Evolutionary conservation across 2,329 filamentous ascomycete genomes (phyloP).

Genomic region (Botryotinia globosa): DNA sequence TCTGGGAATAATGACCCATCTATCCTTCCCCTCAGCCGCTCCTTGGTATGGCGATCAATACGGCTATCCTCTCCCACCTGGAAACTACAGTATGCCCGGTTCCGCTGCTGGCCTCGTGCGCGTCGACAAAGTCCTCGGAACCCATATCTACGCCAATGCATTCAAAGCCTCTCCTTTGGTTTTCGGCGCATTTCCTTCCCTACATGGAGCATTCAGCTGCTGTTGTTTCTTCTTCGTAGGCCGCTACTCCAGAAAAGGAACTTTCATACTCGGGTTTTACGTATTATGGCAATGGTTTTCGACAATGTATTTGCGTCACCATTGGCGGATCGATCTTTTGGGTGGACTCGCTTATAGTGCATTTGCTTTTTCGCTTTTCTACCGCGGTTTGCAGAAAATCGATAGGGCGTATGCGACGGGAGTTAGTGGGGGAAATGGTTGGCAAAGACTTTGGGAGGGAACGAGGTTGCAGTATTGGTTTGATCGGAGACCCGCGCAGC

Average conservation of each 20-base stretch:
- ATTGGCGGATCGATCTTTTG: conserved; percentile 89
- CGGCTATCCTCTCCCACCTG: conserved; percentile 69
- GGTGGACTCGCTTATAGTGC: conserved; percentile 76
- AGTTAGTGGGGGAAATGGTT: conserved; percentile 33
- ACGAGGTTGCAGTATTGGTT: conserved; percentile 32
- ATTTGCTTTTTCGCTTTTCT: conserved; percentile 61
- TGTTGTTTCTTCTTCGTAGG: conserved; percentile 78
- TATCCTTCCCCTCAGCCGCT: conserved; percentile 85
- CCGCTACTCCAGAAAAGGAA: conserved; percentile 48
- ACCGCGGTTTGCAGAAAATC: conserved; percentile 31
- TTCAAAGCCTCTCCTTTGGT: conserved; percentile 88
- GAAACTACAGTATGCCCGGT: conserved; percentile 85
- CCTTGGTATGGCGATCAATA: conserved; percentile 96
- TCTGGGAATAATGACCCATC: conserved; percentile 79
- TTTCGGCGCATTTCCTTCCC: conserved; percentile 88
- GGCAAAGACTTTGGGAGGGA: conserved; percentile 33
- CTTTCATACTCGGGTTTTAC: conserved; percentile 69
- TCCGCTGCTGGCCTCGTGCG: conserved; percentile 85
- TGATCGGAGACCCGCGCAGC: conserved; percentile 26
- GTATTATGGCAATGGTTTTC: conserved; percentile 94
- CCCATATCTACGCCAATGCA: conserved; percentile 86
- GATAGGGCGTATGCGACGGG: conserved; percentile 34
- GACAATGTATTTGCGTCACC: conserved; percentile 94
- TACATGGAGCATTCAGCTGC: conserved; percentile 92
- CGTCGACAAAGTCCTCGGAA: conserved; percentile 80